Conservation (phyloP, 345 rosid species). For the Anacardium occidentale region DNA sequence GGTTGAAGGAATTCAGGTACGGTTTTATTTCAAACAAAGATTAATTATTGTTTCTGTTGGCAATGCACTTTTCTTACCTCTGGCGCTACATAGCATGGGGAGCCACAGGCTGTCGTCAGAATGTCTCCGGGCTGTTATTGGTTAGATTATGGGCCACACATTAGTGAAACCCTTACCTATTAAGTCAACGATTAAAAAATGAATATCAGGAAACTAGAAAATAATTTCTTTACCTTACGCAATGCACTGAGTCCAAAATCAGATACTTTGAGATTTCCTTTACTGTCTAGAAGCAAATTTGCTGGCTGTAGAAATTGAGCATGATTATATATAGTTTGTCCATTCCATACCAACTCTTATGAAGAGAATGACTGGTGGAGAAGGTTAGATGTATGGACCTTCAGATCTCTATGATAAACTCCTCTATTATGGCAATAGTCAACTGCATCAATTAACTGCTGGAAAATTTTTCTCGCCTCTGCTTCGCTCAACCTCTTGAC, state of each 20-base stretch:
- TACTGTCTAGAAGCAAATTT: conserved; percentile 68
- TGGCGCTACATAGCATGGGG: conserved; percentile 90
- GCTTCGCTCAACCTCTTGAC: conserved; percentile 53
- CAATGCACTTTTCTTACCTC: conserved; percentile 49
- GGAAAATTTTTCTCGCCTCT: conserved; percentile 78
- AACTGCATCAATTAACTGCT: conserved; percentile 82
- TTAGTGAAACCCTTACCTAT: neutral
- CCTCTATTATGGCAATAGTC: conserved; percentile 84
- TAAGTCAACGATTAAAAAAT: neutral
- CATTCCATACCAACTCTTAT: neutral
- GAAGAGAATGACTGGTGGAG: neutral
- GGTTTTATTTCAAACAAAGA: neutral
- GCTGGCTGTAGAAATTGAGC: conserved; percentile 57
- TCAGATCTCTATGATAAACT: conserved; percentile 87
- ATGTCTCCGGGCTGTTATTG: conserved; percentile 64
- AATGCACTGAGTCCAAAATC: conserved; percentile 85
- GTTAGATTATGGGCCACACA: conserved; percentile 19
- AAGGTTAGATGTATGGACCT: conserved; percentile 37
- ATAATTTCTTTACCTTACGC: conserved; percentile 43
- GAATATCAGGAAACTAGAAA: conserved; percentile 15
- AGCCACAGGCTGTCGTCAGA: conserved; percentile 89
- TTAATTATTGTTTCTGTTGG: neutral
- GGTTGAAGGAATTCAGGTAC: conserved; percentile 10
- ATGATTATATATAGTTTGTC: conserved; percentile 8
- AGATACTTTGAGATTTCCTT: conserved; percentile 80